Evolutionary conservation across 75 land plant species (phyloP), one percentile per base, ranked within the genome.

Genomic region (Cupressus sempervirens): DNA sequence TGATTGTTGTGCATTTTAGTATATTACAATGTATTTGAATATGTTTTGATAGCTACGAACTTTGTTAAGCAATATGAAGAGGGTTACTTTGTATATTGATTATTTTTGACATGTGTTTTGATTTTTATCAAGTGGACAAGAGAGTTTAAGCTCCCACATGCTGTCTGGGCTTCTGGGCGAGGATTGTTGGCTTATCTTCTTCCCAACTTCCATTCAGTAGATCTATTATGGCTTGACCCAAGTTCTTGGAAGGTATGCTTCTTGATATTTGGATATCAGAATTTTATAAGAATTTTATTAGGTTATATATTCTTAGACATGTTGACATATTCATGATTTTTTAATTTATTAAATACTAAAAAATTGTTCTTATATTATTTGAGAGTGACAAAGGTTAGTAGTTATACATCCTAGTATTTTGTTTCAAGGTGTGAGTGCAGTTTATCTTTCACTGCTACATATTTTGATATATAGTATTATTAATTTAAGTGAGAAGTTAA

Each of bases 81-180:
- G 13, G 29, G 29, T 26, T 79, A n/a, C 23, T 43, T 4, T 10
- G 45, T 79, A 26, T 14, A 43, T 43, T n/a, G 0, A 10, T 56
- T 23, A 12, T 4, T 54, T 83, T 34, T 83, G 32, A 54, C 20
- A 29, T 58, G 40, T 7, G 16, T 13, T 48, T 54, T 83, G 9
- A 50, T 29, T 58, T 83, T 10, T 83, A 10, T 83, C 70, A 73
- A 96, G 96, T 98, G 98, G 98, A 93, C 95, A 45, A 90, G 93
- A 84, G 96, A 96, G 86, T 86, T 89, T 23, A 98, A 98, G 88
- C 91, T 89, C 84, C 98, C 99, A 4, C 98, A 98, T 93, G 99
- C 98, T 86, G 93, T 98, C 54, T 98, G 99, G 99, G 99, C 99
- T 40, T 98, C 94, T 91, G 99, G 98, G 76, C 94, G 98, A 45